phyloP scores from a whole-genome alignment of 2,329 filamentous ascomycete species.

The Colletotrichum endophyticum region DNA sequence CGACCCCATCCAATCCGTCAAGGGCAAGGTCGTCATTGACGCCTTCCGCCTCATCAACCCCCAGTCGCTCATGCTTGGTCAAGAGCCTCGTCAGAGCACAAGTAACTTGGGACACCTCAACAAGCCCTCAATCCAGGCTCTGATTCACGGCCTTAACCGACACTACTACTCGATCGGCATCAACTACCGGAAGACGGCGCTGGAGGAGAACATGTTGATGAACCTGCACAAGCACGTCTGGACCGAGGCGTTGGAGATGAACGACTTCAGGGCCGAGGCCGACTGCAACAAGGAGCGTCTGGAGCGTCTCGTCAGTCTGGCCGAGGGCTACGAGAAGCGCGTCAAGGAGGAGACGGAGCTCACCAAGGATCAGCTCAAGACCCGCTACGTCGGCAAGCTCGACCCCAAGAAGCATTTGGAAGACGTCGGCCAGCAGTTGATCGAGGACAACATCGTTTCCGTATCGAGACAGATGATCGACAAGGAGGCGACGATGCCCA shows the following conservation, averaged over 20 bases:
- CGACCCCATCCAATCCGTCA: conserved; percentile 98
- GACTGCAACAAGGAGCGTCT: conserved; percentile 86
- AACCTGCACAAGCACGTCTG: conserved; percentile 99
- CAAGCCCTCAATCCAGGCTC: conserved; percentile 98
- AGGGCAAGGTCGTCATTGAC: conserved; percentile 99
- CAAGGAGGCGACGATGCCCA: conserved; percentile 94
- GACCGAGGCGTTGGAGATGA: conserved; percentile 97
- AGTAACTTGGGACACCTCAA: conserved; percentile 98
- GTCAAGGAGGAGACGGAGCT: conserved; percentile 99
- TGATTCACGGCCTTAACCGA: conserved; percentile 96
- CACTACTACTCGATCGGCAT: conserved; percentile 99
- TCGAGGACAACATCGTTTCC: conserved; percentile 98
- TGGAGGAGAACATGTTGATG: conserved; percentile 99
- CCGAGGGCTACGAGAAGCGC: conserved; percentile 97
- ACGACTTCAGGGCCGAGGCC: conserved; percentile 87
- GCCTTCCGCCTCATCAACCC: conserved; percentile 98
- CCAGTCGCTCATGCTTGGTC: conserved; percentile 95
- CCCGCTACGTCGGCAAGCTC: conserved; percentile 97
- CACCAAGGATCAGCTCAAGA: conserved; percentile 97
- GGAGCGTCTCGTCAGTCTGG: conserved; percentile 84
- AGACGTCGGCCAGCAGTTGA: conserved; percentile 93
- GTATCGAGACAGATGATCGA: conserved; percentile 99
- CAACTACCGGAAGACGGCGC: conserved; percentile 95
- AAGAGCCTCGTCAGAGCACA: conserved; percentile 96
- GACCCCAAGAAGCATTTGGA: conserved; percentile 99